Evolutionary conservation across 2,329 filamentous ascomycete genomes (phyloP).

Genomic region (Cytospora piceicola): DNA sequence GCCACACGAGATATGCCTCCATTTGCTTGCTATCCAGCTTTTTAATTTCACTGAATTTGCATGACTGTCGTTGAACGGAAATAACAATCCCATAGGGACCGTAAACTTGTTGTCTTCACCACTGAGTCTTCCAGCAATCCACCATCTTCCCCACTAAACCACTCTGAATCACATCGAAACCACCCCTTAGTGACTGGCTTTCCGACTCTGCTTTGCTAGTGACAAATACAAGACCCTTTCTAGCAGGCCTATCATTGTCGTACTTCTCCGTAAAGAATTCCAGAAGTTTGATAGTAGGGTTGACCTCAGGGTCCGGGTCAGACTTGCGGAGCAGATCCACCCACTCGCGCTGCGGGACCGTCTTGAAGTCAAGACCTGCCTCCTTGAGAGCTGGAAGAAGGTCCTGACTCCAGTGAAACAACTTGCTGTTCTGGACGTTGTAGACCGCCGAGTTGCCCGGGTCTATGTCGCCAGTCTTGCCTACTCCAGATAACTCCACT

Average conservation of each 20-base stretch:
- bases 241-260: slow-evolving; percentile 45
- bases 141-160: slow-evolving; percentile 46
- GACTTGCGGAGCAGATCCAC: slow-evolving; percentile 47
- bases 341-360: slow-evolving; percentile 50
- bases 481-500: slow-evolving; percentile 31
- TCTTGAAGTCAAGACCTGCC: slow-evolving; percentile 49
- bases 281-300: slow-evolving; percentile 56
- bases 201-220: slow-evolving; percentile 41
- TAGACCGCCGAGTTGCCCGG: slow-evolving; percentile 43
- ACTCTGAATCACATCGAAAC: slow-evolving; percentile 44
- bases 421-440: slow-evolving; percentile 55
- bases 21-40: background rate
- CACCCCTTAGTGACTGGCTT: slow-evolving; percentile 40
- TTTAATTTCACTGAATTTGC: background rate
- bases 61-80: no score
- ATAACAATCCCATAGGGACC: background rate
- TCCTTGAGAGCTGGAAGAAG: slow-evolving; percentile 54
- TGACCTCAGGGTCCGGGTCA: slow-evolving; percentile 52
- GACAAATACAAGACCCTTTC: slow-evolving; percentile 45
- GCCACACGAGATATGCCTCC: background rate
- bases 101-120: background rate
- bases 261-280: slow-evolving; percentile 58
- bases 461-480: slow-evolving; percentile 11
- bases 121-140: slow-evolving; percentile 37
- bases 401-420: slow-evolving; percentile 55